Evolutionary conservation across 768 basidiomycete species (phyloP), one percentile per base, ranked within the genome.

Genomic region (Phaeotremella skinneri): DNA sequence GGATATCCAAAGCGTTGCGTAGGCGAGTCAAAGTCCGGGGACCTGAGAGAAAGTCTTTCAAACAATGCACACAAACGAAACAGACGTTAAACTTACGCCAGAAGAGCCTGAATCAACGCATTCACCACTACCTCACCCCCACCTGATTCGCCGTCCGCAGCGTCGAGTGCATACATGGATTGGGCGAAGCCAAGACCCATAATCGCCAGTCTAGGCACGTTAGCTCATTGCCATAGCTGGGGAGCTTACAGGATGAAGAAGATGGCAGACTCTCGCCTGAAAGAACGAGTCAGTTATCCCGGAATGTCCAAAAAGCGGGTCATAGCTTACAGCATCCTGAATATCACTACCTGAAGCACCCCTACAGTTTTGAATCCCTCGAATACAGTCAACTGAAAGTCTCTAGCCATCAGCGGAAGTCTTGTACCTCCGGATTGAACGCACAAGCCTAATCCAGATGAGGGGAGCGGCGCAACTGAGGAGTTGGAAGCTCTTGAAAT

Each of bases 341-440:
- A 85, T 1, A 94, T 85, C 61, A 92, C 93, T 27, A 97, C 91
- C 73, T 94, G 91, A 86, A 96, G 86, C 0, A 88, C 91, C 6
- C 92, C 92, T 47, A 97, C 85, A 2, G 63, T 55, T 31, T 70
- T 68, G 56, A 64, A 70, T 4, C 68, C 70, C 34, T 76, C 75
- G 51, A 76, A 76, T 4, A 76, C 73, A 4, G 73, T 76, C 42
- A 75, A 61, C 71, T 73, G 31, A 6, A 16, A 26, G 21, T 39
- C 23, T 13, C 27, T 45, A 55, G 47, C 45, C 16, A 52, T 5
- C 21, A 30, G 17, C 29, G 37, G 7, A n/a, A n/a, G n/a, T n/a
- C n/a, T n/a, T n/a, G n/a, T n/a, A n/a, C n/a, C 20, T 13, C 17
- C 27, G 21, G 2, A 5, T n/a, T 16, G 13, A 17, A 67, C 61